Base-by-base conservation (phyloP, 805 yeast species). In the Ogataea ganodermae region DNA sequence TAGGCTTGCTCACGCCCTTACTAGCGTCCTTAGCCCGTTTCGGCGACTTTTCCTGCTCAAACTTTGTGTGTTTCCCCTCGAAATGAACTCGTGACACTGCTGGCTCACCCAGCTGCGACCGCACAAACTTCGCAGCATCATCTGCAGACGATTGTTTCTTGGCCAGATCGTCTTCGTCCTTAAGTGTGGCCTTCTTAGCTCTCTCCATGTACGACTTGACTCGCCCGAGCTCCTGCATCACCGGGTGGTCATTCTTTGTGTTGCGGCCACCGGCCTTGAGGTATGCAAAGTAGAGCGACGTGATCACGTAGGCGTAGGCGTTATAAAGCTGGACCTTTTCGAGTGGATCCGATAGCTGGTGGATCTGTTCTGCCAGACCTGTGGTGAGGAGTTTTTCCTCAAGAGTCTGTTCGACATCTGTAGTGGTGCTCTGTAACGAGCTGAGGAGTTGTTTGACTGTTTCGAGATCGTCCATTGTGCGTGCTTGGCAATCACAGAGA, bases 151-250 rank as follows among this genome's bases (percentile, higher is more conserved):
- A 14, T 8, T 40, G 35, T 14, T 46, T 43, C 16, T 43, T 46
- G 7, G 35, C 52, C 4, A 57, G 58, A 17, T 63, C 57, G n/a
- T 63, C 49, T 35, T 64, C 46, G 47, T 60, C 52, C 27, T 56
- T 44, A 48, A 66, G 39, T 17, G 69, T 70, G 4, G 73, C 62
- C 3, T 60, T 69, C 54, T 79, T 79, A 30, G 79, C 73, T 58
- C 81, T 74, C 31, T 74, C 74, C 81, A 86, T 84, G 54, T 84
- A 85, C n/a, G 72, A 59, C 61, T 84, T 86, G 33, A 87, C 83
- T 51, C 90, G 71, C 6, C 70, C 73, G 44, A 88, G 68, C 58
- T 86, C 95, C 24, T 68, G 68, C 82, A 83, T 80, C 17, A 89
- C 77, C 2, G 84, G 82, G 55, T 85, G 89, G 6, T 66, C 62